Evolutionary conservation across 164 flowering plant genomes (phyloP).

Genomic region (Umbilicus rupestris): DNA sequence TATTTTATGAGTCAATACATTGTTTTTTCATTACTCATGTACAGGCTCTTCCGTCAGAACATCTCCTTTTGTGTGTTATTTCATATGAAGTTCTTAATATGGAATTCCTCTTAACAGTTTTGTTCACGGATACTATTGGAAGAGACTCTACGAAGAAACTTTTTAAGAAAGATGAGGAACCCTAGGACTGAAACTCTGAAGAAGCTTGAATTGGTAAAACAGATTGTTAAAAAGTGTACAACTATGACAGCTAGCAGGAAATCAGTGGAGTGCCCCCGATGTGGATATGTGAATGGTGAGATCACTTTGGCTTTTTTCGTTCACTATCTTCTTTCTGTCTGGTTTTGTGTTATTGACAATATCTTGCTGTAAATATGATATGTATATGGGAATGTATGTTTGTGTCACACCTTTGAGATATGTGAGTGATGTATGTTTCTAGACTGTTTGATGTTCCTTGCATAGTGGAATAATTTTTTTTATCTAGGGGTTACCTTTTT

Average conservation of each 20-base stretch:
- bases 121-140: constrained; percentile 71
- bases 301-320: constrained; percentile 7
- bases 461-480: no score
- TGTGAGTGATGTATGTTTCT: neutral
- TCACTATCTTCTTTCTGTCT: neutral
- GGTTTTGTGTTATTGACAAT: neutral
- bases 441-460: neutral
- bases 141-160: constrained; percentile 38
- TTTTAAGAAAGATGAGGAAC: constrained; percentile 64
- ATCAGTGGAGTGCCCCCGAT: constrained; percentile 39
- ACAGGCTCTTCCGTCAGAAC: neutral
- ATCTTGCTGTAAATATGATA: neutral
- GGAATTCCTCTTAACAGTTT: constrained; percentile 27
- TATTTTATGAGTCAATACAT: neutral
- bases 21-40: neutral
- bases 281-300: constrained; percentile 77
- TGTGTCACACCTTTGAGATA: neutral
- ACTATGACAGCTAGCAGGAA: constrained; percentile 28
- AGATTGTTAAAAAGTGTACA: constrained; percentile 41
- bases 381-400: neutral
- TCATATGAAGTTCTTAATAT: constrained; percentile 8
- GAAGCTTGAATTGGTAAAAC: constrained; percentile 48
- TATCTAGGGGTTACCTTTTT: no score
- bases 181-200: constrained; percentile 44
- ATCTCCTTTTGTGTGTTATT: neutral